These are phyloP conservation scores for Voacanga thouarsii DNA, from an alignment of 257 asterid species.

Conservation along the genomic window DNA sequence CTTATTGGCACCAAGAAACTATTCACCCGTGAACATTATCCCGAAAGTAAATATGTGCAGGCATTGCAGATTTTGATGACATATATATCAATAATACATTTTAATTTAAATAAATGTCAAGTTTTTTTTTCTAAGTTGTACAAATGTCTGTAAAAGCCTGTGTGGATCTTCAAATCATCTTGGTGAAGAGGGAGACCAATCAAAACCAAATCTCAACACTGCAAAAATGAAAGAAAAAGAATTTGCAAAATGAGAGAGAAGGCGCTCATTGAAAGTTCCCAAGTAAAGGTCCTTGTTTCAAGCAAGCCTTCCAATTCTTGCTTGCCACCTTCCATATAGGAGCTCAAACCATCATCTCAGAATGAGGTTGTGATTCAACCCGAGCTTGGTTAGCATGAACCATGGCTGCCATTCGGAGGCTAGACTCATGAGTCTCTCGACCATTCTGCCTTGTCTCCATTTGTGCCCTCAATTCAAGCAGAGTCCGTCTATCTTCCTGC, in stretches of 20 bases:
- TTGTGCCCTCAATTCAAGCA: constrained; percentile 60
- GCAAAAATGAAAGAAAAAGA: no score
- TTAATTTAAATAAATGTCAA: no score
- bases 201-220: no score
- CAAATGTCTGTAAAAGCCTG: no score
- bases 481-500: constrained; percentile 72
- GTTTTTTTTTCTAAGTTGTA: no score
- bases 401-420: constrained; percentile 80
- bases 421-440: constrained; percentile 62
- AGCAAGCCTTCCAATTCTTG: constrained; percentile 93
- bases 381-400: constrained; percentile 63
- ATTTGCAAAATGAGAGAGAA: no score
- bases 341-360: constrained; percentile 75
- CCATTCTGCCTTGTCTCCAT: constrained; percentile 65
- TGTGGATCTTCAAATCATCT: no score
- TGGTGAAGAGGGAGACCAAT: no score
- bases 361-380: constrained; percentile 73
- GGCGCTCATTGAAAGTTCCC: constrained; percentile 78
- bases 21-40: background rate
- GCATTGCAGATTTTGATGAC: background rate
- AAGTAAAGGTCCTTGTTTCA: constrained; percentile 90
- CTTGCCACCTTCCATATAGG: constrained; percentile 95
- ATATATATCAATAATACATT: no score
- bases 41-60: background rate
- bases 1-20: no score